Percentiles rank a stretch among this genome's conserved stretches.
These are phyloP conservation scores for Incumbomyces lentus DNA, from an alignment of 2,329 filamentous ascomycete species.

Conservation along the genomic window DNA sequence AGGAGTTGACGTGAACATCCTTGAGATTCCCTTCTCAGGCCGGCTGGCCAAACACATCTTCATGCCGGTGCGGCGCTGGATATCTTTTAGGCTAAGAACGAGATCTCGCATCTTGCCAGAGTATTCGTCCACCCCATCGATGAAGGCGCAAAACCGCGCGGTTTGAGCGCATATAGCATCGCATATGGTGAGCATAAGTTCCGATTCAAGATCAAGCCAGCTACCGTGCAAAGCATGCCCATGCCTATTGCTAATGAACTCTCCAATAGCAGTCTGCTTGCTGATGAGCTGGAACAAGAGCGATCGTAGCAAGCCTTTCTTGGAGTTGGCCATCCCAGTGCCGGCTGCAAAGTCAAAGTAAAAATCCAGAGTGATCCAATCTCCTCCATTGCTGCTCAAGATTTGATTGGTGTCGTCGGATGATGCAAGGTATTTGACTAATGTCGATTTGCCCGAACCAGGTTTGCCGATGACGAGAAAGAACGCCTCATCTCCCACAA, in stretches of 20 bases:
- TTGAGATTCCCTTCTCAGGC: not conserved
- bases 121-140: slow-evolving; percentile 3
- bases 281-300: not conserved
- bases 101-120: not conserved
- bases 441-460: not conserved
- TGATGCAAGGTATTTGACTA: not conserved
- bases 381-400: not conserved
- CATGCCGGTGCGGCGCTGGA: not conserved
- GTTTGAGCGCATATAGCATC: not conserved
- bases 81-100: not conserved
- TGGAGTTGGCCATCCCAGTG: not conserved
- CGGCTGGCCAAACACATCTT: slow-evolving; percentile 1
- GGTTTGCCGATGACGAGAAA: not conserved
- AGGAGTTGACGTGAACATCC: not conserved
- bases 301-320: not conserved
- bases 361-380: not conserved
- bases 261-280: not conserved
- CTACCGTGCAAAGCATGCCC: not conserved
- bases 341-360: slow-evolving; percentile 1
- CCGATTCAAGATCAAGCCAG: not conserved
- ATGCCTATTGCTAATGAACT: not conserved
- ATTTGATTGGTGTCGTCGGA: not conserved
- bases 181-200: not conserved
- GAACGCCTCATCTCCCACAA: not conserved
- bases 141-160: not conserved